Evolutionary conservation across 306 rosid genomes (phyloP).

Genomic region (Acacia confusa): DNA sequence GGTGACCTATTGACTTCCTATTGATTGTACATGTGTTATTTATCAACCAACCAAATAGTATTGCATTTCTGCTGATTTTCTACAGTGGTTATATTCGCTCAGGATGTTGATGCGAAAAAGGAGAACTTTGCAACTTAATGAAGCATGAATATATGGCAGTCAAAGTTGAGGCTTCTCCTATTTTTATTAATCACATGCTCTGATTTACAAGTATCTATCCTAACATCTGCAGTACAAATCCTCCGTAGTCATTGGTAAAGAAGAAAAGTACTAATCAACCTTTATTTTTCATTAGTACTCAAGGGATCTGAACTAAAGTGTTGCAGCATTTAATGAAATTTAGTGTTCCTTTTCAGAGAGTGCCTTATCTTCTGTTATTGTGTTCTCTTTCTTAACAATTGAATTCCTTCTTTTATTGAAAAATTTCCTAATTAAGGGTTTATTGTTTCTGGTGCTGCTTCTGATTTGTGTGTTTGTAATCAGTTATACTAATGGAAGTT

Average conservation of each 20-base stretch:
- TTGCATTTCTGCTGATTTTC: slow-evolving; percentile 33
- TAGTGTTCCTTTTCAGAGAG: neutral
- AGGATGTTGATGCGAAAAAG: slow-evolving; percentile 21
- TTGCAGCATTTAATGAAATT: neutral
- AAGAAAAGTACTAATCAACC: slow-evolving; percentile 3
- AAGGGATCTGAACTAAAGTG: neutral
- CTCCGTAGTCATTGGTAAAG: slow-evolving; percentile 35
- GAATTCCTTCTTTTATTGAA: neutral
- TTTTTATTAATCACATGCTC: slow-evolving; percentile 29
- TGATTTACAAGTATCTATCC: slow-evolving; percentile 25
- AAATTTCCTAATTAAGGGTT: neutral
- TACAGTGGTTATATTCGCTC: slow-evolving; percentile 14
- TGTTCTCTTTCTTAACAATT: neutral
- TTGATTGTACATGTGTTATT: neutral
- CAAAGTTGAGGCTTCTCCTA: slow-evolving; percentile 26
- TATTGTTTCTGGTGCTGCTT: slow-evolving; percentile 23
- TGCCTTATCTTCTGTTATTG: neutral
- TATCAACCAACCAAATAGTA: slow-evolving; percentile 2
- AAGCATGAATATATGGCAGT: slow-evolving; percentile 43
- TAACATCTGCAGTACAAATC: slow-evolving; percentile 30
- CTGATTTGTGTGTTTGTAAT: slow-evolving; percentile 22
- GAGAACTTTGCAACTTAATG: slow-evolving; percentile 30
- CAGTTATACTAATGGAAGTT: slow-evolving; percentile 61
- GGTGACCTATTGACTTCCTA: slow-evolving; percentile 11
- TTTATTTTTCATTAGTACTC: slow-evolving; percentile 10